Percentiles rank a stretch among this genome's conserved stretches.
Evolutionary conservation across 2,329 filamentous ascomycete genomes (phyloP).

Genomic region (Aphanocladium album): DNA sequence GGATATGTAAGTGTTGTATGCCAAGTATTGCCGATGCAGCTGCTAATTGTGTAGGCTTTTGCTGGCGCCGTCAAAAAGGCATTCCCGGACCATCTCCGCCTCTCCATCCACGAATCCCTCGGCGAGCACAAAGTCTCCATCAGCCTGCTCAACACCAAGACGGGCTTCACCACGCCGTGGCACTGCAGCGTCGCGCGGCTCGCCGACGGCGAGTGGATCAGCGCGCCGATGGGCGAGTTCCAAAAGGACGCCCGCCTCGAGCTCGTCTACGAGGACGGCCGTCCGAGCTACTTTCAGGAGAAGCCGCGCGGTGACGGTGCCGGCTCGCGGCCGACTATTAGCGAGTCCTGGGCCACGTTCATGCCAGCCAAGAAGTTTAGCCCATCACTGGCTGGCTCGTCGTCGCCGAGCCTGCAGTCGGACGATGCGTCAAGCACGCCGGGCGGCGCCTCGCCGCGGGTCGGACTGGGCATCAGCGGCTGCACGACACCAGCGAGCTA

Average conservation of each 20-base stretch:
- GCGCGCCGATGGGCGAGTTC: constrained; percentile 23
- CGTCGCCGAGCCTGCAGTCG: not conserved
- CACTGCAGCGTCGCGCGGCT: constrained; percentile 24
- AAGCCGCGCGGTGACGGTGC: not conserved
- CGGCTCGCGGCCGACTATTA: not conserved
- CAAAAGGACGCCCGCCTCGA: constrained; percentile 19
- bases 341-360: constrained; percentile 2
- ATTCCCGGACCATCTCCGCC: constrained; percentile 24
- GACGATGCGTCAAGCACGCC: not conserved
- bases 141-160: constrained; percentile 25
- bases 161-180: constrained; percentile 28
- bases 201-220: constrained; percentile 22
- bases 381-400: not conserved
- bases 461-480: constrained; percentile 2
- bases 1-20: constrained; percentile 21
- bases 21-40: not conserved
- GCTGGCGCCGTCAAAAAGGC: constrained; percentile 22
- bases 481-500: not conserved
- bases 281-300: constrained; percentile 20
- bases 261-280: constrained; percentile 20
- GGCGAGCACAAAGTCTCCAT: constrained; percentile 25
- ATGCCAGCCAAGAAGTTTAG: constrained; percentile 4
- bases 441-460: not conserved
- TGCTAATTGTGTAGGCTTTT: constrained; percentile 22
- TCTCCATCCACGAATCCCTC: constrained; percentile 27